Evolutionary conservation across 352 stramenopile species (phyloP), one percentile per base, ranked within the genome.

Genomic region (Phytophthora palmivora): DNA sequence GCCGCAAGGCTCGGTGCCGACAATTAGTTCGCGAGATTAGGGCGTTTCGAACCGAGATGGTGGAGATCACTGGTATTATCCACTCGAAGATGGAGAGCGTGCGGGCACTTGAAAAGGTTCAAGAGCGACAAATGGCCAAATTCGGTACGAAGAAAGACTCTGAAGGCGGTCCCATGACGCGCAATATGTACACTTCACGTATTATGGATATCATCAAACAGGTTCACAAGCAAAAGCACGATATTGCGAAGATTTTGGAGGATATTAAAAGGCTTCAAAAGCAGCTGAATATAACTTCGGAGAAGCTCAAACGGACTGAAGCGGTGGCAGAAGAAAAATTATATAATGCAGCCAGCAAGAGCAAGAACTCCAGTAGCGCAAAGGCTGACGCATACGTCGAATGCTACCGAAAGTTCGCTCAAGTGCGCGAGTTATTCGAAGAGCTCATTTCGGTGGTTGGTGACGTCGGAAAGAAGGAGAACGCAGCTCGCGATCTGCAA

Each of bases 191-290:
- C 73, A 96, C 82, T 22, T 80, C 83, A 26, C 86, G 89, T 2
- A 96, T 97, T 59, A 89, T 96, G 78, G 89, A 96, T 59, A 96
- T 97, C 58, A 97, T 94, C 74, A 92, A 93, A 59, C 81, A 92
- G 34, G 86, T 96, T 22, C 79, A 92, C 61, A 96, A 96, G 70
- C 88, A 97, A 50, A 97, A 95, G 48, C 70, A 83, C 28, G 88
- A 95, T 36, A 96, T 96, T 19, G 48, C 70, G 11, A 94, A 92
- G 54, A 89, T 95, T 58, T 76, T 95, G 21, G 67, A 83, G 8
- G 87, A 95, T 41, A 94, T 95, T 36, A 89, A 76, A 21, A 52
- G 53, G 1, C 71, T 95, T 30, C 87, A 95, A 54, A 94, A 92
- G 47, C 79, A 95, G 32, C 67, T 95, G 32, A 95, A 97, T 59